Evolutionary conservation across 2,329 filamentous ascomycete species (phyloP).

Genomic region (Pseudocercospora vitis): DNA sequence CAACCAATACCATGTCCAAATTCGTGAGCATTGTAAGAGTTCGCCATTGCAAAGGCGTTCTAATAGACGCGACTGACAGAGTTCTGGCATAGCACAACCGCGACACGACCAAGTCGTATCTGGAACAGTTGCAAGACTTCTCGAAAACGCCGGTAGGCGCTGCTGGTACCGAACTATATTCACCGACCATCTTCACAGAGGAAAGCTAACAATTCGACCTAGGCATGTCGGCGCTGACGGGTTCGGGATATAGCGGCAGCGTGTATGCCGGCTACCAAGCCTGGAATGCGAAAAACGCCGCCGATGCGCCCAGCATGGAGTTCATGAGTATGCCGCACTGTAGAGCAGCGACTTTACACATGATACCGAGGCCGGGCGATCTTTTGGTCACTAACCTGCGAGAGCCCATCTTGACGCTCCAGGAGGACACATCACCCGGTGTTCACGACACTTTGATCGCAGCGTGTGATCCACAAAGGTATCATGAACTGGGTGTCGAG

Average conservation of each 20-base stretch:
- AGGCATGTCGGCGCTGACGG: slow-evolving; percentile 44
- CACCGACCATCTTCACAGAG: slow-evolving; percentile 13
- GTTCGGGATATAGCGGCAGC: slow-evolving; percentile 49
- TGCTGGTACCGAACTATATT: slow-evolving; percentile 35
- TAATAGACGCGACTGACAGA: background rate
- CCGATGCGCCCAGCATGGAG: slow-evolving; percentile 45
- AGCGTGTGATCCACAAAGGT: slow-evolving; percentile 49
- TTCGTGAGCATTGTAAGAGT: slow-evolving; percentile 44
- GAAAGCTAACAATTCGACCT: slow-evolving; percentile 25
- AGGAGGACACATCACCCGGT: slow-evolving; percentile 48
- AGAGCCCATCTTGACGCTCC: slow-evolving; percentile 47
- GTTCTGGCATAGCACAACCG: slow-evolving; percentile 40
- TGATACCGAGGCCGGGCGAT: slow-evolving; percentile 44
- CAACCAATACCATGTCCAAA: slow-evolving; percentile 42
- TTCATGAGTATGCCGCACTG: slow-evolving; percentile 50
- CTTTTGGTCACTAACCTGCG: slow-evolving; percentile 49
- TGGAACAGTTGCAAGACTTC: slow-evolving; percentile 53
- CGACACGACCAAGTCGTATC: slow-evolving; percentile 50
- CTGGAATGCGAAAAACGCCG: slow-evolving; percentile 41
- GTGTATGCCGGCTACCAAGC: slow-evolving; percentile 53
- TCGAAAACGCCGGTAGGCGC: slow-evolving; percentile 53
- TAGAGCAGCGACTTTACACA: slow-evolving; percentile 43
- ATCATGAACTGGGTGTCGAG: slow-evolving; percentile 44
- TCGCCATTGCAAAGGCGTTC: background rate
- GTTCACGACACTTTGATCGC: slow-evolving; percentile 51